phyloP scores from a whole-genome alignment of 352 stramenopile genomes.

The Phytophthora citricola region DNA sequence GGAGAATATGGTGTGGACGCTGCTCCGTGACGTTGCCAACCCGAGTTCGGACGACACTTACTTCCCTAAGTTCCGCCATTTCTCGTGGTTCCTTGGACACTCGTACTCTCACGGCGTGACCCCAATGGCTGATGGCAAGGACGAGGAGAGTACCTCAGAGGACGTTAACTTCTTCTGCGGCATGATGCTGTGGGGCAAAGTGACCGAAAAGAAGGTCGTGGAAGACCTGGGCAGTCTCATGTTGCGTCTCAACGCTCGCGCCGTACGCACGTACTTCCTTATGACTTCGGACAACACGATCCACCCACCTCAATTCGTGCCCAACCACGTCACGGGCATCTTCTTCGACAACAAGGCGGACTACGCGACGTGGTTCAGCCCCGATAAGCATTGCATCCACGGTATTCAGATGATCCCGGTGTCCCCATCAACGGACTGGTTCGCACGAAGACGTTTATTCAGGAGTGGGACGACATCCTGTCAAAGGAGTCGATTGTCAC shows the following conservation, averaged over 20 bases:
- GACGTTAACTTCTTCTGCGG: constrained; percentile 77
- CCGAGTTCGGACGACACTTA: constrained; percentile 47
- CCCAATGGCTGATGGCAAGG: constrained; percentile 66
- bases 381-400: constrained; percentile 77
- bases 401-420: constrained; percentile 84
- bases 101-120: constrained; percentile 73
- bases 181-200: constrained; percentile 73
- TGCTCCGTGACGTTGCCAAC: constrained; percentile 69
- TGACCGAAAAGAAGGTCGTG: too few relatives aligned
- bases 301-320: constrained; percentile 54
- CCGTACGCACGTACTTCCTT: constrained; percentile 69
- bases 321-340: constrained; percentile 69
- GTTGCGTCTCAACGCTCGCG: constrained; percentile 58
- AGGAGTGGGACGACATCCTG: constrained; percentile 75
- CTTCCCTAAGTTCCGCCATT: constrained; percentile 68
- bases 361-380: constrained; percentile 78
- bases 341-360: constrained; percentile 52
- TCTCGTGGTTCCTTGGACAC: constrained; percentile 66
- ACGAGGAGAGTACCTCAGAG: constrained; percentile 65
- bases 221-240: constrained; percentile 68
- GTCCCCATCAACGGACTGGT: constrained; percentile 74
- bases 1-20: constrained; percentile 50
- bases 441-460: constrained; percentile 60
- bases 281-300: constrained; percentile 59
- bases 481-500: constrained; percentile 68